Percentiles rank a stretch among this genome's conserved stretches.
Conservation (phyloP, 1,284 basidiomycete species). For the Sphaerobolus stellatus region DNA sequence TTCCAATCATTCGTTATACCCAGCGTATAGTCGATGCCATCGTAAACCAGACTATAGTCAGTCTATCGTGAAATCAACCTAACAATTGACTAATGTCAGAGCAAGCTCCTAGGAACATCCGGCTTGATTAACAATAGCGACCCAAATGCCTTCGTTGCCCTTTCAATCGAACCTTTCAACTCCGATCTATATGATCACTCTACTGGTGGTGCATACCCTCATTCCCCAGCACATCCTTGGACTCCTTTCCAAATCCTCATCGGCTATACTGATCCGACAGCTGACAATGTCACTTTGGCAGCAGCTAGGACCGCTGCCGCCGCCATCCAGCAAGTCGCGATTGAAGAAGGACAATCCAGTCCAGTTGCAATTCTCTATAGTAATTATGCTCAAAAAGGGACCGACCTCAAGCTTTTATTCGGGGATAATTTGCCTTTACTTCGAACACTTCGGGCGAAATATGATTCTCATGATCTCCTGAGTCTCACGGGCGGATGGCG, state of each 20-base stretch:
- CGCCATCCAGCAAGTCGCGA: neutral
- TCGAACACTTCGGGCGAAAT: neutral
- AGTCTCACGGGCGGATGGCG: neutral
- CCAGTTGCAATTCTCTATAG: neutral
- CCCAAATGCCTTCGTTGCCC: neutral
- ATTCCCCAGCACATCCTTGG: neutral
- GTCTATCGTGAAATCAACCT: too few relatives aligned
- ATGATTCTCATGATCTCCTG: neutral
- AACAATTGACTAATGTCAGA: too few relatives aligned
- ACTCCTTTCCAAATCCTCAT: neutral
- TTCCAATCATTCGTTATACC: too few relatives aligned
- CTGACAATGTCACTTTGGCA: neutral
- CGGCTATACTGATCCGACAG: neutral
- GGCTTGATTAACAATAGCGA: too few relatives aligned
- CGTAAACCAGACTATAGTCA: too few relatives aligned
- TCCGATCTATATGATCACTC: neutral
- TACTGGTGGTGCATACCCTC: neutral
- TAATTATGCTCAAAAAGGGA: neutral
- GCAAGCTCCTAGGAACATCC: too few relatives aligned
- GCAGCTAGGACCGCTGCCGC: neutral
- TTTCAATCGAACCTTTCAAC: neutral
- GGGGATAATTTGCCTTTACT: neutral
- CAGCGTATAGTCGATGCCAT: too few relatives aligned
- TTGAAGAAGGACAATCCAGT: neutral
- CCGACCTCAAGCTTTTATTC: neutral